A percentile compares a stretch with the other conserved stretches of the same genome.
phyloP scores from a whole-genome alignment of 176 grass and related monocot genomes.

The Oryza meridionalis region DNA sequence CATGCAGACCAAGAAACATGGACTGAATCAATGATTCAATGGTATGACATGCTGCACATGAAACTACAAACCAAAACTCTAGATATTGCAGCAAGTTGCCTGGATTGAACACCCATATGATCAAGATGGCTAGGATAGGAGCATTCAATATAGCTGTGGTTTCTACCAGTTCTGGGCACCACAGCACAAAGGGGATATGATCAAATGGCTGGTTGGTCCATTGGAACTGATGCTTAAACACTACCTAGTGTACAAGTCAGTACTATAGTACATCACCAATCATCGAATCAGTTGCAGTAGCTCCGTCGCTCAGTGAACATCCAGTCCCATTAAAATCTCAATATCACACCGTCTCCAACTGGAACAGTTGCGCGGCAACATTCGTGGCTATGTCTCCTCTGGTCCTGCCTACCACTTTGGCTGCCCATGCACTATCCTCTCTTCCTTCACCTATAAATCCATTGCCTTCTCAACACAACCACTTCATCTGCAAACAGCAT shows the following conservation, averaged over 20 bases:
- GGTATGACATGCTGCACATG: neutral
- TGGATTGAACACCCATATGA: neutral
- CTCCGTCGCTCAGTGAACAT: neutral
- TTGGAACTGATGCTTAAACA: neutral
- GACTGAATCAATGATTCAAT: neutral
- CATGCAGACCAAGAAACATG: neutral
- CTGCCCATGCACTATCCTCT: neutral
- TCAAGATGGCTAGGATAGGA: neutral
- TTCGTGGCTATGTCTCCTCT: slow-evolving; percentile 40
- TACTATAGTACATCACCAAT: neutral
- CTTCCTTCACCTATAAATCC: slow-evolving; percentile 41
- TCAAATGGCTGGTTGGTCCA: neutral
- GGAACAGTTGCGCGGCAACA: slow-evolving; percentile 23
- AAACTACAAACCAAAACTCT: neutral
- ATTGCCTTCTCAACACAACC: neutral
- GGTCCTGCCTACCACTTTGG: neutral
- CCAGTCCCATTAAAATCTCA: slow-evolving; percentile 25
- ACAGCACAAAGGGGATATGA: neutral
- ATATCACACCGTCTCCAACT: neutral
- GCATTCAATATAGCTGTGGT: neutral
- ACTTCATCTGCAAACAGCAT: slow-evolving; percentile 6
- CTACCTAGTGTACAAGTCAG: neutral
- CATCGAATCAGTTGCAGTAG: neutral
- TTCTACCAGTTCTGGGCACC: neutral
- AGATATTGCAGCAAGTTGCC: neutral